Evolutionary conservation across 176 grass and related monocot species (phyloP).

Genomic region (Oryza meridionalis): DNA sequence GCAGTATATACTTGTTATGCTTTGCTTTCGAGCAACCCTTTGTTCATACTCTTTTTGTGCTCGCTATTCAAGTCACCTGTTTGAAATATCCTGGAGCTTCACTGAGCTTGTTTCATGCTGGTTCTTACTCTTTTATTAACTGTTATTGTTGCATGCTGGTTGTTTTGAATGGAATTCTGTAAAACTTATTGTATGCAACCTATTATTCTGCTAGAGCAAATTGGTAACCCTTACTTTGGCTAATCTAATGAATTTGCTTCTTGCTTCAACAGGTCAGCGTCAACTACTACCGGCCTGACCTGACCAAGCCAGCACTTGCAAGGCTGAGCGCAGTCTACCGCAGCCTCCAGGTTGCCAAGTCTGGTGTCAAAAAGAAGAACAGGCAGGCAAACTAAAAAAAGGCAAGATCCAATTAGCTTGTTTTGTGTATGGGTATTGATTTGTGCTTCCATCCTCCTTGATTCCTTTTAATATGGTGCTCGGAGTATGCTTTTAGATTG

Average conservation of each 20-base stretch:
- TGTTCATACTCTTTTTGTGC: not conserved
- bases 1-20: constrained; percentile 71
- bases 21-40: constrained; percentile 69
- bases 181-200: not conserved
- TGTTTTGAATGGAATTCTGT: not conserved
- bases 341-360: constrained; percentile 82
- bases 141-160: too few species aligned
- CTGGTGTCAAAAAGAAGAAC: constrained; percentile 84
- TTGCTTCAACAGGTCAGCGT: constrained; percentile 49
- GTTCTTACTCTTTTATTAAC: too few species aligned
- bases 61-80: not conserved
- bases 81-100: not conserved
- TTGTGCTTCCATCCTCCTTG: constrained; percentile 1
- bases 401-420: not conserved
- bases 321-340: constrained; percentile 68
- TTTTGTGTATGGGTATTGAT: constrained; percentile 9
- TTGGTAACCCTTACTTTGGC: not conserved
- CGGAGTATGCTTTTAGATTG: too few species aligned
- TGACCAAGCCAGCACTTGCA: constrained; percentile 69
- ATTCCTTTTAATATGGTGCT: too few species aligned
- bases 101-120: too few species aligned
- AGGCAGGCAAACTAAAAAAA: constrained; percentile 58
- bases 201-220: not conserved
- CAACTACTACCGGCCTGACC: constrained; percentile 83
- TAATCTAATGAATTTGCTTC: not conserved